A percentile compares a stretch with the other conserved stretches of the same genome.
Conservation (phyloP, 2,329 filamentous ascomycete species). For the Beauveria rudraprayagi region DNA sequence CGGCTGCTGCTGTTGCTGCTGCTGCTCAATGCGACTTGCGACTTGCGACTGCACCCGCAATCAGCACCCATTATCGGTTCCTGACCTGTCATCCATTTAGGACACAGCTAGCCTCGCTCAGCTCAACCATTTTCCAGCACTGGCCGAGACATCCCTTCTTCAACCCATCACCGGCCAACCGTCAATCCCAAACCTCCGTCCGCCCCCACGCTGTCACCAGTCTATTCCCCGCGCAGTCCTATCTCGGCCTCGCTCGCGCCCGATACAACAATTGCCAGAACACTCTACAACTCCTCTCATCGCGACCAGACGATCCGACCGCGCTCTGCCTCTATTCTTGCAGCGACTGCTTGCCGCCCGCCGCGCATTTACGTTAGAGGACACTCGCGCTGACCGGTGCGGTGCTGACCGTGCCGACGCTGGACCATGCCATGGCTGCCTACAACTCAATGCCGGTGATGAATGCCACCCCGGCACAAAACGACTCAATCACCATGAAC, state of each 20-base stretch:
- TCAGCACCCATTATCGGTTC: neutral
- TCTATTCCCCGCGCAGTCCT: neutral
- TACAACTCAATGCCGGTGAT: slow-evolving; percentile 50
- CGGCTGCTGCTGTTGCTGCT: neutral
- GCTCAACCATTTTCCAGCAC: neutral
- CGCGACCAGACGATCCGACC: neutral
- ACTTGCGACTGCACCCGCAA: neutral
- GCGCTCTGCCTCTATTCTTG: neutral
- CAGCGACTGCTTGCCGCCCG: neutral
- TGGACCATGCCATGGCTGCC: slow-evolving; percentile 46
- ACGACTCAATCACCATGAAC: slow-evolving; percentile 40
- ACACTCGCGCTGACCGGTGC: slow-evolving; percentile 15
- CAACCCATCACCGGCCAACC: neutral
- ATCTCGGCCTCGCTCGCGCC: neutral
- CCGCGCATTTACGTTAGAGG: neutral
- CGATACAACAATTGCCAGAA: neutral
- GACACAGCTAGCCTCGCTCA: neutral
- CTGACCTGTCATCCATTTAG: neutral
- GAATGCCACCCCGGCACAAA: slow-evolving; percentile 34
- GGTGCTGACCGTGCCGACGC: slow-evolving; percentile 22
- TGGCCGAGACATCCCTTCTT: slow-evolving; percentile 2
- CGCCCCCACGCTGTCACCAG: neutral
- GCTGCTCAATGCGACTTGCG: neutral
- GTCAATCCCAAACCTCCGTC: neutral
- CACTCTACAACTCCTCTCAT: neutral